Percentiles rank a stretch among this genome's conserved stretches.
phyloP scores from a whole-genome alignment of 805 yeast genomes.

The Saturnispora bothae region DNA sequence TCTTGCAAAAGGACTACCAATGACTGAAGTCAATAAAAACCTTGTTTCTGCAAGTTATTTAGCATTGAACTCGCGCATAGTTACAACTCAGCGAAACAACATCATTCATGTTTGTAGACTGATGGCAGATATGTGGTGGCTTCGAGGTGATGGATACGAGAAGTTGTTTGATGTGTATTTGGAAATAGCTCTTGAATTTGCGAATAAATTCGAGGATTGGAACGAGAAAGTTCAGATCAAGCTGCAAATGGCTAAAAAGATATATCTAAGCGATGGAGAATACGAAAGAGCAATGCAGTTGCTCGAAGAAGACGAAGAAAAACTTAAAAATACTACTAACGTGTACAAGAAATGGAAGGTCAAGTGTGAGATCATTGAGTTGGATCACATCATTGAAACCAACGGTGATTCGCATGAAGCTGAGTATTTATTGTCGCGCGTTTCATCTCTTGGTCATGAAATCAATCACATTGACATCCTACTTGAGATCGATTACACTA shows the following conservation, averaged over 20 bases:
- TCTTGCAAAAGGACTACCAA: constrained; percentile 40
- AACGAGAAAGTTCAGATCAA: constrained; percentile 24
- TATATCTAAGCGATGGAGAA: background rate
- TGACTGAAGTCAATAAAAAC: constrained; percentile 41
- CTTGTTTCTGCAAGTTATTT: constrained; percentile 46
- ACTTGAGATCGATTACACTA: constrained; percentile 23
- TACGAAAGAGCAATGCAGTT: background rate
- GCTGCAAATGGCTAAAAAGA: constrained; percentile 26
- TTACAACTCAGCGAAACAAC: constrained; percentile 1
- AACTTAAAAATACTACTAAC: constrained; percentile 19
- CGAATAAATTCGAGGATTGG: constrained; percentile 26
- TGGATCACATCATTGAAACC: constrained; percentile 1
- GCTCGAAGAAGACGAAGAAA: constrained; percentile 6
- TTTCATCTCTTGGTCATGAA: constrained; percentile 24
- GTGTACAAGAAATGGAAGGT: constrained; percentile 32
- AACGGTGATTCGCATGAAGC: constrained; percentile 29
- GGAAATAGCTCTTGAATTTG: constrained; percentile 1
- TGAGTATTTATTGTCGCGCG: constrained; percentile 25
- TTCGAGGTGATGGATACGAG: constrained; percentile 1
- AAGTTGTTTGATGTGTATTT: constrained; percentile 1
- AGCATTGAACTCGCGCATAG: constrained; percentile 27
- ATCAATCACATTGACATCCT: constrained; percentile 23
- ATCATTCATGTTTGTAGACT: constrained; percentile 5
- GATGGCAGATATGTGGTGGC: constrained; percentile 7
- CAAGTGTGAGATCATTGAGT: constrained; percentile 15